phyloP scores from a whole-genome alignment of 768 basidiomycete genomes.

The Tephrocybe sp. region DNA sequence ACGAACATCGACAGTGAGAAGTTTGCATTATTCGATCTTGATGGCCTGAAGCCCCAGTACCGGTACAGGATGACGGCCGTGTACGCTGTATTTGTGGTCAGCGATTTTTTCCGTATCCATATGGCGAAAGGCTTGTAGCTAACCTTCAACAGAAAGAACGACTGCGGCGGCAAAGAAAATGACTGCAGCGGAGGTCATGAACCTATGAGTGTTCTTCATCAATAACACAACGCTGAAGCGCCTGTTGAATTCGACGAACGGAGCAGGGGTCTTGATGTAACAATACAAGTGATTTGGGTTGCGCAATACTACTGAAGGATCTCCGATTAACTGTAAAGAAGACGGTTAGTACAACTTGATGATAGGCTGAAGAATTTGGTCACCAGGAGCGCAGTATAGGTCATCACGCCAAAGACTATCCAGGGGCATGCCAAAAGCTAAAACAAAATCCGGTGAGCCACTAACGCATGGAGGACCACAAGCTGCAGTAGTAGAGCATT shows the following conservation, averaged over 20 bases:
- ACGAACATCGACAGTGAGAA: conserved; percentile 18
- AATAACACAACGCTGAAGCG: not conserved
- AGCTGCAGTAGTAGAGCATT: no score
- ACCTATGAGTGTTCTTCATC: not conserved
- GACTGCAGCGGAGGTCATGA: conserved; percentile 2
- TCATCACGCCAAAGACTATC: no score
- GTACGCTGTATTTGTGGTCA: conserved; percentile 8
- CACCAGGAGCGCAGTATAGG: no score
- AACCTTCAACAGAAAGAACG: conserved; percentile 18
- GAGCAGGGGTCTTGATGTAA: conserved; percentile 6
- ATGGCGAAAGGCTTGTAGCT: not conserved
- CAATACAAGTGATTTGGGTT: conserved; percentile 15
- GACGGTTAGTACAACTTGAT: not conserved
- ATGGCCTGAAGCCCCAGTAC: conserved; percentile 9
- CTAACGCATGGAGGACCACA: no score
- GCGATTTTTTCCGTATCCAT: not conserved
- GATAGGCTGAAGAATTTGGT: not conserved
- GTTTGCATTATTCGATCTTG: not conserved
- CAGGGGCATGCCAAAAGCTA: no score
- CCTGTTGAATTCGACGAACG: conserved; percentile 4
- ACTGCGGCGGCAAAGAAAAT: conserved; percentile 10
- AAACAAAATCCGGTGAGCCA: not conserved
- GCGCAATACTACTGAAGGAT: conserved; percentile 6
- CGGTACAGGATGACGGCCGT: conserved; percentile 15
- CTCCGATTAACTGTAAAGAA: not conserved